Conservation (phyloP, 169 alveolate genomes). For the Perkinsus marinus region DNA sequence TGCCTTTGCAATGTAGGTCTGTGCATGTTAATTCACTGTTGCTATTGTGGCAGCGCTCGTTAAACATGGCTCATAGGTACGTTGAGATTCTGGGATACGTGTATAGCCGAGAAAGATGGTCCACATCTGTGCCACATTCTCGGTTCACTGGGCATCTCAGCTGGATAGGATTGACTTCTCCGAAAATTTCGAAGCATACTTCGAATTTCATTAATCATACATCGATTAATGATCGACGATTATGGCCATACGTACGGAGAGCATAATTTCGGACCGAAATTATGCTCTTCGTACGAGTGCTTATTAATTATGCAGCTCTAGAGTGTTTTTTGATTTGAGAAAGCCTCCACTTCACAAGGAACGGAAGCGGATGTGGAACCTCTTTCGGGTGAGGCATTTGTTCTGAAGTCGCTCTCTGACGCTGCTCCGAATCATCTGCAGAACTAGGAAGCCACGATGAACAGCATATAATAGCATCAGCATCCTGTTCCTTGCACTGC, state of each 20-base stretch:
- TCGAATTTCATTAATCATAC: no score
- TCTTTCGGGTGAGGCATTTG: constrained; percentile 20
- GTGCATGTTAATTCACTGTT: no score
- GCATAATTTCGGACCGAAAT: no score
- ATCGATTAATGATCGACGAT: no score
- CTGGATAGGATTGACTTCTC: constrained; percentile 19
- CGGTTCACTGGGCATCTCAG: constrained; percentile 17
- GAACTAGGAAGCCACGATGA: neutral
- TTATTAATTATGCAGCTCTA: neutral
- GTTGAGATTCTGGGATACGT: constrained; percentile 25
- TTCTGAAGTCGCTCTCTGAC: constrained; percentile 18
- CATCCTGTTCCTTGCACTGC: neutral
- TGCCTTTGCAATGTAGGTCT: constrained; percentile 26
- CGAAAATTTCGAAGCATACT: no score
- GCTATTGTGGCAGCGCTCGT: no score
- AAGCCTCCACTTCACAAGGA: constrained; percentile 19
- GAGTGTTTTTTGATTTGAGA: neutral
- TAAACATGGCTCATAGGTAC: no score
- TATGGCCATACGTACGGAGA: no score
- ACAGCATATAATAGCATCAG: neutral
- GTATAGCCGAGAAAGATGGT: constrained; percentile 24
- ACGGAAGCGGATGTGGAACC: constrained; percentile 22
- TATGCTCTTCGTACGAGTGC: constrained; percentile 7
- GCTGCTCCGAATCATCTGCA: constrained; percentile 21
- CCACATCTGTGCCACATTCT: constrained; percentile 26